A percentile compares a stretch with the other conserved stretches of the same genome.
phyloP scores from a whole-genome alignment of 345 rosid species.

The Noccaea bulbosa region DNA sequence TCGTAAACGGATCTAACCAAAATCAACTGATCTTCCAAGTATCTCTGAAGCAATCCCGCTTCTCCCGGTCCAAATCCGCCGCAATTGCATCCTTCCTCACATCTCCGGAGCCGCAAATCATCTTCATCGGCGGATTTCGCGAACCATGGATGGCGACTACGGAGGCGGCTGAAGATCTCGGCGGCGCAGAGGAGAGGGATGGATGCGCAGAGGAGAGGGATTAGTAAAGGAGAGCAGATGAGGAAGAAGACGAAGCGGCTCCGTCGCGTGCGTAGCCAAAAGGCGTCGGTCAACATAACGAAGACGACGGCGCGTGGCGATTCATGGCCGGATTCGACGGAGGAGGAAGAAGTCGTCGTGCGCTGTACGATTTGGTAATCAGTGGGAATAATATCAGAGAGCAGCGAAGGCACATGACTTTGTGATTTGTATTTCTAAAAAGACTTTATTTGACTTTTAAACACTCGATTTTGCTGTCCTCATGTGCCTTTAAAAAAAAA shows the following conservation, averaged over 20 bases:
- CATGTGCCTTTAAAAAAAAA: not conserved
- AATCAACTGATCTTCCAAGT: slow-evolving; percentile 65
- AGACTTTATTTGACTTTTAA: slow-evolving; percentile 12
- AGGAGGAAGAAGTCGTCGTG: slow-evolving; percentile 24
- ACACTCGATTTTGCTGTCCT: not conserved
- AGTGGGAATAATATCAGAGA: slow-evolving; percentile 21
- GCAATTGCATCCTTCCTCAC: slow-evolving; percentile 60
- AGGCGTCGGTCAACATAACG: slow-evolving; percentile 50
- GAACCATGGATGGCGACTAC: slow-evolving; percentile 40
- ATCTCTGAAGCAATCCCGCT: slow-evolving; percentile 62
- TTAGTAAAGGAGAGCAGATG: slow-evolving; percentile 63
- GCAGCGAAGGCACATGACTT: slow-evolving; percentile 35
- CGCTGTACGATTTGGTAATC: slow-evolving; percentile 12
- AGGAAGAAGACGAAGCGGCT: slow-evolving; percentile 54
- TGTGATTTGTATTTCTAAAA: not conserved
- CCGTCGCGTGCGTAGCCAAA: slow-evolving; percentile 56
- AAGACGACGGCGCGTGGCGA: slow-evolving; percentile 16
- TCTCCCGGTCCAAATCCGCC: slow-evolving; percentile 44
- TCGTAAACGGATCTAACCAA: slow-evolving; percentile 64
- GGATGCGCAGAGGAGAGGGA: slow-evolving; percentile 59
- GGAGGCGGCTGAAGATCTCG: slow-evolving; percentile 53
- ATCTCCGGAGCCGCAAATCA: slow-evolving; percentile 48
- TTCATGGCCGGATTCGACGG: not conserved
- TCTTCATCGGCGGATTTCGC: slow-evolving; percentile 38
- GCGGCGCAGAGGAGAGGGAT: slow-evolving; percentile 60